Evolutionary conservation across 768 basidiomycete genomes (phyloP).

Genomic region (Lentinula boryana): DNA sequence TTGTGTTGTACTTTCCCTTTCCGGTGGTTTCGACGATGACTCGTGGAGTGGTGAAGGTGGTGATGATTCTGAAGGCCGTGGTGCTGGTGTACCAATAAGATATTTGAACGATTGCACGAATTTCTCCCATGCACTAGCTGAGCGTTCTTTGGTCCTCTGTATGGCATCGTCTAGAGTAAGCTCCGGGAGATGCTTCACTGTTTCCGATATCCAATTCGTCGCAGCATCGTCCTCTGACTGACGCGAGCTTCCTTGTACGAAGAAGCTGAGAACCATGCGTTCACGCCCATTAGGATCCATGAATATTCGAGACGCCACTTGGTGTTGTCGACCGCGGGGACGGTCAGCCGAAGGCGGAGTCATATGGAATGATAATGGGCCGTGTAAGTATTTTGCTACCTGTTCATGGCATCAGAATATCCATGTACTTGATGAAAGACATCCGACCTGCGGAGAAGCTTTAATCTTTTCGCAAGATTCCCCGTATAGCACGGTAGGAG

Average conservation of each 20-base stretch:
- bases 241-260: conserved; percentile 50
- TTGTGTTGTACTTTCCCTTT: conserved; percentile 23
- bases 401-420: conserved; percentile 21
- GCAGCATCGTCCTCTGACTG: conserved; percentile 32
- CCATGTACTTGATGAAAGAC: background rate
- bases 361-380: conserved; percentile 71
- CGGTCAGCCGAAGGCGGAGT: conserved; percentile 71
- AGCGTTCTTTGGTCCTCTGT: conserved; percentile 37
- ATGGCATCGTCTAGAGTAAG: conserved; percentile 52
- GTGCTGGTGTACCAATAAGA: conserved; percentile 56
- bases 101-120: conserved; percentile 62
- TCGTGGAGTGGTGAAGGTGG: conserved; percentile 18
- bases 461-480: conserved; percentile 50
- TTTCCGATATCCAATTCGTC: conserved; percentile 37
- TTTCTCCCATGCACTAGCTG: conserved; percentile 36
- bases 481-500: conserved; percentile 75
- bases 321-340: conserved; percentile 78
- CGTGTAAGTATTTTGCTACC: conserved; percentile 66
- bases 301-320: conserved; percentile 73
- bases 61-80: conserved; percentile 26
- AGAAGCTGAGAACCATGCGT: conserved; percentile 83
- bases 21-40: conserved; percentile 20
- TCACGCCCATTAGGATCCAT: conserved; percentile 70
- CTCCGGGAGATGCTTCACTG: conserved; percentile 34
- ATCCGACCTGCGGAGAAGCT: conserved; percentile 36